Evolutionary conservation across 108 stramenopile species (phyloP).

Genomic region (Cyclotella distinguenda): DNA sequence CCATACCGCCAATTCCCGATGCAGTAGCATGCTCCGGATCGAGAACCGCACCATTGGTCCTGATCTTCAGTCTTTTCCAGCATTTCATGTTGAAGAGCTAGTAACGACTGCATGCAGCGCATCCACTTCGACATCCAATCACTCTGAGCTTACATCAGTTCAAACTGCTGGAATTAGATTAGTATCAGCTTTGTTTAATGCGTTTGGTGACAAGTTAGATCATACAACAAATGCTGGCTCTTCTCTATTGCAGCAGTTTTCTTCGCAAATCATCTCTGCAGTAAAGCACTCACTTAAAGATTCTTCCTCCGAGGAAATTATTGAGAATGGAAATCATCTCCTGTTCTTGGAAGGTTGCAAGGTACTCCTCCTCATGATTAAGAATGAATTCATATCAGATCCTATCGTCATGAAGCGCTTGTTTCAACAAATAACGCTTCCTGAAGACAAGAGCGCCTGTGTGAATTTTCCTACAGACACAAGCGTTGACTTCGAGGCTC

Average conservation of each 20-base stretch:
- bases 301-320: conserved; percentile 39
- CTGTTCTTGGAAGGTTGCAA: conserved; percentile 70
- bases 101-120: conserved; percentile 60
- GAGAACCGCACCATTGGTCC: neutral
- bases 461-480: conserved; percentile 28
- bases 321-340: conserved; percentile 36
- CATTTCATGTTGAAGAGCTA: conserved; percentile 61
- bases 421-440: conserved; percentile 51
- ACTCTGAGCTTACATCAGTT: conserved; percentile 64
- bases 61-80: conserved; percentile 37
- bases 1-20: conserved; percentile 38
- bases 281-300: conserved; percentile 68
- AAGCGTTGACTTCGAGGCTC: conserved; percentile 1
- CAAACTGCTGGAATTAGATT: conserved; percentile 64
- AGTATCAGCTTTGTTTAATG: conserved; percentile 48
- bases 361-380: conserved; percentile 52
- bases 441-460: conserved; percentile 36
- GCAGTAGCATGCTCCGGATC: conserved; percentile 23
- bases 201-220: conserved; percentile 68
- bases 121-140: conserved; percentile 70
- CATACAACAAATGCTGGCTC: conserved; percentile 51
- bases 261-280: conserved; percentile 75
- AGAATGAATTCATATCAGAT: conserved; percentile 55
- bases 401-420: conserved; percentile 57
- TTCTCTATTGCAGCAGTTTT: conserved; percentile 63